Evolutionary conservation across 371 early-diverging fungal species (phyloP), one percentile per base, ranked within the genome.

Genomic region (Haplosporangium sp.): DNA sequence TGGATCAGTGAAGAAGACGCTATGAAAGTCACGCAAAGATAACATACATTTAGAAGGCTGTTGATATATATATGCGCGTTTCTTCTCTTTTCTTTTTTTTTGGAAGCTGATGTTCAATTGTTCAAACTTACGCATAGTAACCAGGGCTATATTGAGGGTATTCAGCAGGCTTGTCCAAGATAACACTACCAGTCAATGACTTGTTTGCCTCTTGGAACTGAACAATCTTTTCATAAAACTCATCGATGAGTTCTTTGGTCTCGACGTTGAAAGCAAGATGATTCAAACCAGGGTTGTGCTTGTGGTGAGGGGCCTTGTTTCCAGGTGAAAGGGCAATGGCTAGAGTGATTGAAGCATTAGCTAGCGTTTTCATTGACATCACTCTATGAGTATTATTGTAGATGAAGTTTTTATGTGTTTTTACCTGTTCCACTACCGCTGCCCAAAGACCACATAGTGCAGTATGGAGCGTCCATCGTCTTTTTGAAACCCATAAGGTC

Each of bases 1-100:
- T 1, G 79, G 74, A 45, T 79, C 79, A 15, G 79, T 79, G 71
- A 79, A 79, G 65, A 68, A 79, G 60, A 71, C 71, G 35, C 78
- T 77, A 53, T 60, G 11, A 37, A 44, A 27, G 27, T 27, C 27
- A 27, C 27, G 27, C 27, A 27, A 1, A 27, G 27, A 27, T 27
- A 27, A 27, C 27, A 27, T 27, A 27, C 27, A 27, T 27, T 27
- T 27, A 27, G 27, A 27, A 27, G 27, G 27, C 27, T 27, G 27
- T 27, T 27, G 27, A 27, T 27, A 27, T 27, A 27, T 27, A n/a
- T n/a, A n/a, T 27, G 1, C 27, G 27, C 27, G 27, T 27, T 27
- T 27, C 27, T 27, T 27, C 27, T 27, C 27, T 27, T 27, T 27
- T n/a, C n/a, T n/a, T 27, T 27, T 27, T 27, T 27, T 27, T 27